These are phyloP conservation scores for Starmerella cellae DNA, from an alignment of 805 yeast genomes.

Conservation along the genomic window DNA sequence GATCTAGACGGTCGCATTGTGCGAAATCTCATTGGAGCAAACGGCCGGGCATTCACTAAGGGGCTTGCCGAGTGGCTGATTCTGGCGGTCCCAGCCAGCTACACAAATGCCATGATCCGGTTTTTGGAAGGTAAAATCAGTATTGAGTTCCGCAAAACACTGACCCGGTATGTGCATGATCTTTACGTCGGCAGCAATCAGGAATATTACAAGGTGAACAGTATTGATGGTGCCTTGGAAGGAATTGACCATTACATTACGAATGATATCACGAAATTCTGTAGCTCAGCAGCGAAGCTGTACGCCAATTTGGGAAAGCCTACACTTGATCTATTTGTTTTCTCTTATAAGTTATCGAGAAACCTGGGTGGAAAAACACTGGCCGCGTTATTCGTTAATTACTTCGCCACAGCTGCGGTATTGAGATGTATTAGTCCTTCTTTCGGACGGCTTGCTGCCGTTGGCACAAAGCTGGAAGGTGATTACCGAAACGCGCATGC, in stretches of 20 bases:
- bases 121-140: constrained; percentile 64
- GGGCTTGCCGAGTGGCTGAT: constrained; percentile 79
- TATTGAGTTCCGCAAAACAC: constrained; percentile 68
- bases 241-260: constrained; percentile 81
- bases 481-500: constrained; percentile 76
- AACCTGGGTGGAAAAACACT: constrained; percentile 81
- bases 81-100: constrained; percentile 85
- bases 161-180: constrained; percentile 80
- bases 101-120: constrained; percentile 80
- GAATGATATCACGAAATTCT: constrained; percentile 67
- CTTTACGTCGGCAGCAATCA: constrained; percentile 66
- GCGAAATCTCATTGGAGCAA: constrained; percentile 71
- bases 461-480: constrained; percentile 70
- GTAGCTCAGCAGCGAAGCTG: constrained; percentile 66
- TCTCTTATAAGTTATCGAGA: constrained; percentile 69
- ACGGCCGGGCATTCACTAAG: constrained; percentile 56
- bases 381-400: constrained; percentile 66
- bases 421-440: constrained; percentile 69
- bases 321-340: constrained; percentile 68
- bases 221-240: constrained; percentile 38
- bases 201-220: constrained; percentile 72
- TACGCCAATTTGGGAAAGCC: constrained; percentile 90
- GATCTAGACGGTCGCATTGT: constrained; percentile 86
- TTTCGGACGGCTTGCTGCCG: constrained; percentile 63
- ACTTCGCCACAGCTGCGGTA: constrained; percentile 62